These are phyloP conservation scores for Adansonia madagascariensis DNA, from an alignment of 441 rosid genomes.

Conservation along the genomic window DNA sequence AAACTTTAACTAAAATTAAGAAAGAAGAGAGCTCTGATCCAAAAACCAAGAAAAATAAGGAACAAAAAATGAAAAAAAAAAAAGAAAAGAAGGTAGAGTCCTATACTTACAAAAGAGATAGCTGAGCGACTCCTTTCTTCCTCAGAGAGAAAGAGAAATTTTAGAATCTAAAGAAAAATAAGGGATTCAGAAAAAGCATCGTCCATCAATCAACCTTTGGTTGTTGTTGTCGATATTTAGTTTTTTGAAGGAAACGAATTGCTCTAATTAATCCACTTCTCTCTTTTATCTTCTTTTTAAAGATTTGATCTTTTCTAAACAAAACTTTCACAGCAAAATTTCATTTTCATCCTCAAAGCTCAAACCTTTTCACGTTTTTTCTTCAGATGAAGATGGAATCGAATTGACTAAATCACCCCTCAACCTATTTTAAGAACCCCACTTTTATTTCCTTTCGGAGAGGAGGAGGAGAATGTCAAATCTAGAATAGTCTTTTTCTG, in stretches of 20 bases:
- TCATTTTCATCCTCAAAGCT: no score
- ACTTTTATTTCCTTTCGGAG: neutral
- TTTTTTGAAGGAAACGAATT: conserved; percentile 14
- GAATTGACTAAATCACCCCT: conserved; percentile 28
- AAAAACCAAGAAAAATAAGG: neutral
- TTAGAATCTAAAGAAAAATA: conserved; percentile 15
- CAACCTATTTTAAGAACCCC: fast-evolving
- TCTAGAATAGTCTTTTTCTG: no score
- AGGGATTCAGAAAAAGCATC: conserved; percentile 17
- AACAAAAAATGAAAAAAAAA: no score
- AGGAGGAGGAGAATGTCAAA: no score
- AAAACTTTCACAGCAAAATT: no score
- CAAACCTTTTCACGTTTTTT: neutral
- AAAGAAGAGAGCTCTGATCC: conserved; percentile 11
- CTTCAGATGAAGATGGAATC: conserved; percentile 25
- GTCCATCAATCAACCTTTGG: conserved; percentile 27
- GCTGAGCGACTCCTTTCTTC: conserved; percentile 30
- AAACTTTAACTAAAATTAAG: conserved; percentile 12
- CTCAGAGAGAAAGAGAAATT: conserved; percentile 3
- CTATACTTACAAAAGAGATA: conserved; percentile 33
- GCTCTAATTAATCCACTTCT: conserved; percentile 15
- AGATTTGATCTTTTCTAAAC: conserved; percentile 13
- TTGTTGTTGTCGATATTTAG: neutral
- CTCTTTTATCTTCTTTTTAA: neutral
- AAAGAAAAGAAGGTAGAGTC: neutral